Base-by-base conservation (phyloP, 495 filamentous ascomycete species). In the Aspergillus baeticus region DNA sequence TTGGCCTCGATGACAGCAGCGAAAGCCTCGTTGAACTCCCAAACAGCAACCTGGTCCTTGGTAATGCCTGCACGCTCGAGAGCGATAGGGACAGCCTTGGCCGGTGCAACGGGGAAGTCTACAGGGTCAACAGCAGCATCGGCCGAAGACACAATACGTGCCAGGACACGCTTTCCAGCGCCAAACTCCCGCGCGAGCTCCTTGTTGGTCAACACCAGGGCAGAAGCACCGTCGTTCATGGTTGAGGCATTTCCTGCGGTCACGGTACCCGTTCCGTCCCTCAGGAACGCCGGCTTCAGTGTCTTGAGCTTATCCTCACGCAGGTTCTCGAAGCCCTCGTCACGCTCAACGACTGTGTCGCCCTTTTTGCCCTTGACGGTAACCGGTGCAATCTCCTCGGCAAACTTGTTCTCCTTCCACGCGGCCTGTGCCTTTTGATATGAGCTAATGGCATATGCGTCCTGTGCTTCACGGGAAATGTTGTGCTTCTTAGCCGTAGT, bases 21-120 rank as follows among this genome's bases (percentile, higher is more conserved):
- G 69, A 98, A 98, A 0, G 94, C 94, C 69, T 98, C 94, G 70
- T 98, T 98, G 73, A 98, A 94, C 70, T 98, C 94, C 92, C 93
- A 97, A 3, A 96, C 74, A 2, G 92, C 85, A 18, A 98, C 89
- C 62, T 98, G 87, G 21, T 94, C 86, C 73, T 90, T 87, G 44
- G 82, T 87, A 58, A 98, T 90, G 7, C 93, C 92, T 2, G 94
- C 94, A 50, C 91, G 83, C 66, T 88, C 82, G 41, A 98, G 75
- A n/a, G 90, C 92, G 62, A 95, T 85, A 2, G 92, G 91, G 1
- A 98, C 92, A 0, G 92, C 94, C 67, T 94, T 89, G 22, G 94
- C 86, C 0, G 94, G 94, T 6, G 94, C 94, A 18, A 96, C 78
- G 18, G 94, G 93, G 77, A 98, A 98, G 73, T 98, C 94, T 34